Percentiles rank a stretch among this genome's conserved stretches.
Evolutionary conservation across 164 flowering plant genomes (phyloP).

Genomic region (Vitis rupestris): DNA sequence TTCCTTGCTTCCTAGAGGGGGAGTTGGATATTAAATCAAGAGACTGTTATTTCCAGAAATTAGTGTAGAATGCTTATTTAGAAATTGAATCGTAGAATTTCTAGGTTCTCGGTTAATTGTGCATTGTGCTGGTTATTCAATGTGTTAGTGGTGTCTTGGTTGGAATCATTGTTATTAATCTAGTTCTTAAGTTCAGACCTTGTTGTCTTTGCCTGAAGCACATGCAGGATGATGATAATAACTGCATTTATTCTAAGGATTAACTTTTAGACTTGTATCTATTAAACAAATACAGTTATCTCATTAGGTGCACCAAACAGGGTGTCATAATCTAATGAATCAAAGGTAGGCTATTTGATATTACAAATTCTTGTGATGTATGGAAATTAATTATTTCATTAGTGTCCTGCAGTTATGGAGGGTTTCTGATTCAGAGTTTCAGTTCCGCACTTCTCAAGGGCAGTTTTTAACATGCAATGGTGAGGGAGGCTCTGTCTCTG

Average conservation of each 20-base stretch:
- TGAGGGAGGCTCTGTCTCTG: constrained; percentile 47
- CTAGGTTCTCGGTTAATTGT: too few species aligned
- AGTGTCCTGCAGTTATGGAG: constrained; percentile 75
- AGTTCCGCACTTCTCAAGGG: constrained; percentile 60
- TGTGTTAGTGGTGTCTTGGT: not conserved
- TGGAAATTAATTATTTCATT: constrained; percentile 9
- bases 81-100: too few species aligned
- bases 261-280: not conserved
- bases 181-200: not conserved
- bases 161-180: not conserved
- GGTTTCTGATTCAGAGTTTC: constrained; percentile 62
- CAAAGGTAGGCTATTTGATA: not conserved
- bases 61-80: too few species aligned
- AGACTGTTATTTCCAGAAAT: too few species aligned
- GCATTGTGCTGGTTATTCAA: too few species aligned
- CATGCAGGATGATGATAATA: not conserved
- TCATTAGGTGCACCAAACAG: not conserved
- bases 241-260: not conserved
- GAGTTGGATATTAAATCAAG: too few species aligned
- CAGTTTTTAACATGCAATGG: constrained; percentile 69
- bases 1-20: too few species aligned
- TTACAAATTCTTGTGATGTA: not conserved
- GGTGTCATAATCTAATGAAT: not conserved
- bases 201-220: not conserved
- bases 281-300: not conserved